phyloP scores from a whole-genome alignment of 108 stramenopile species.

The Nannochloropsis granulata region DNA sequence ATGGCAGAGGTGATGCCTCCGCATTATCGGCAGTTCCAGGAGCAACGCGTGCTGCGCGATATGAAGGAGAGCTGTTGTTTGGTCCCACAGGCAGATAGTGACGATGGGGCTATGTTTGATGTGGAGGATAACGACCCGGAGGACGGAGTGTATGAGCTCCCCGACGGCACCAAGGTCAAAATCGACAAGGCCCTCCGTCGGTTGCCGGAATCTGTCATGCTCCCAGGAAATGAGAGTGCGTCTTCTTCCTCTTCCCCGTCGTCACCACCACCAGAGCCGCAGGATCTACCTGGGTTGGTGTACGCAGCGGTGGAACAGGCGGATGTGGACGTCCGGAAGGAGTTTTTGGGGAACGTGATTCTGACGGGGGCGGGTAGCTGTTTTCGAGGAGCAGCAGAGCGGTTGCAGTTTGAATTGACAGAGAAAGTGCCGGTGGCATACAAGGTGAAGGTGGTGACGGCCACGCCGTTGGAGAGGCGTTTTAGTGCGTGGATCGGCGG shows the following conservation, averaged over 20 bases:
- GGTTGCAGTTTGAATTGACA: conserved; percentile 19
- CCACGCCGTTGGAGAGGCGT: conserved; percentile 23
- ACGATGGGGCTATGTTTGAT: neutral
- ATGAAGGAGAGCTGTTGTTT: neutral
- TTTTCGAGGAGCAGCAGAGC: conserved; percentile 15
- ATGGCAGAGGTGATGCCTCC: neutral
- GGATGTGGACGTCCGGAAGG: conserved; percentile 38
- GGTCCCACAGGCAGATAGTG: neutral
- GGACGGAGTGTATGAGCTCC: neutral
- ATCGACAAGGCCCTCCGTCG: neutral
- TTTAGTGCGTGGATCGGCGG: conserved; percentile 41
- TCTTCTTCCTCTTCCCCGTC: neutral
- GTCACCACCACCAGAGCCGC: neutral
- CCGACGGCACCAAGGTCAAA: conserved; percentile 9
- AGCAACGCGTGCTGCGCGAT: neutral
- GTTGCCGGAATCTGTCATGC: neutral
- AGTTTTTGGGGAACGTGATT: conserved; percentile 34
- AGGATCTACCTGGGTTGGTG: neutral
- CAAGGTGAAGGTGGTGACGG: conserved; percentile 28
- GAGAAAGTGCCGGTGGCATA: neutral
- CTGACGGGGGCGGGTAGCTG: conserved; percentile 31
- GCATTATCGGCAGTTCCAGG: neutral
- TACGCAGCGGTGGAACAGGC: conserved; percentile 17
- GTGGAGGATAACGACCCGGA: neutral
- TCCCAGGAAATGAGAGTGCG: neutral